Evolutionary conservation across 352 stramenopile genomes (phyloP), one percentile per base, ranked within the genome.

Genomic region (Pythium dissimile): DNA sequence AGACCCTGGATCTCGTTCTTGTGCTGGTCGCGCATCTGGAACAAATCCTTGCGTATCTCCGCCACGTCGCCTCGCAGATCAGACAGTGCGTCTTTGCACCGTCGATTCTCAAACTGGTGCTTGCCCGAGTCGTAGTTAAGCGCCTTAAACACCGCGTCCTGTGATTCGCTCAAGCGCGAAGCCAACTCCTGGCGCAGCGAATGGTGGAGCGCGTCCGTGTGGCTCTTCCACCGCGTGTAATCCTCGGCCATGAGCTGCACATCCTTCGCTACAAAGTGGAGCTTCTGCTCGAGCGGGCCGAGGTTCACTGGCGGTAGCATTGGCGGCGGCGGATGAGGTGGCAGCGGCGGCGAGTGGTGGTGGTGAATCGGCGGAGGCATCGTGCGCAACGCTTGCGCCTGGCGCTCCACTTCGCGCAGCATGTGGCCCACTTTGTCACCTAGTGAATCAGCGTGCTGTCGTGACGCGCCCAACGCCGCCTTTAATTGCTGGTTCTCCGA

Each of bases 1-100:
- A n/a, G n/a, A n/a, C n/a, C n/a, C n/a, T n/a, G n/a, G n/a, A n/a
- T n/a, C n/a, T n/a, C n/a, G n/a, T n/a, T n/a, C n/a, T n/a, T n/a
- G n/a, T n/a, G n/a, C n/a, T n/a, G n/a, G n/a, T n/a, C n/a, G n/a
- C n/a, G n/a, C n/a, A n/a, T n/a, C 3, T 48, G 26, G 7, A 18
- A 23, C 18, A 3, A 13, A 12, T 3, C 20, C 39, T 77, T 60
- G 3, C 58, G 56, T 11, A 81, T 32, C 27, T 69, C 64, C 3
- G 62, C 63, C 6, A 80, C 26, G 8, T 73, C 62, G 3, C 54
- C 68, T 37, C 80, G 69, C 21, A 77, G 15, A 21, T 84, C 72
- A 54, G 80, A 84, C 2, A 74, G 23, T 5, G 70, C 64, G 24
- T 84, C 76, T n/a, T 77, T 78, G 24, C 82, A 39, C 9, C 72